phyloP scores from a whole-genome alignment of 164 flowering plant genomes.

The Vitis rupestris region DNA sequence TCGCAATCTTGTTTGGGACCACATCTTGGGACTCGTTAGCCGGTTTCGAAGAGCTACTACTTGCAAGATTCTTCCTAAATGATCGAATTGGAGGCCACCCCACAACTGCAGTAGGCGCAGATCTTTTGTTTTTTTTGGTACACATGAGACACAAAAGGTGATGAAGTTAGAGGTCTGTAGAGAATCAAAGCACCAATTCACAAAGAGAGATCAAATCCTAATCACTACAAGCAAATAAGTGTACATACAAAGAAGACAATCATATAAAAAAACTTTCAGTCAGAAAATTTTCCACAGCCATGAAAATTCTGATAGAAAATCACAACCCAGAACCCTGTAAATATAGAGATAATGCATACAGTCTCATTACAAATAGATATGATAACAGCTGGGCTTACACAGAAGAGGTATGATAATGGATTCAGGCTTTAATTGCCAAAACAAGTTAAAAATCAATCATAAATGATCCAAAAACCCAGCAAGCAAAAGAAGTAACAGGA shows the following conservation, averaged over 20 bases:
- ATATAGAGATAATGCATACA: too few species aligned
- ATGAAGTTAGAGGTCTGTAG: too few species aligned
- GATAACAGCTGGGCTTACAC: too few species aligned
- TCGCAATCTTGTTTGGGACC: slow-evolving; percentile 22
- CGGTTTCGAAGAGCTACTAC: slow-evolving; percentile 51
- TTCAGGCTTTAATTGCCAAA: too few species aligned
- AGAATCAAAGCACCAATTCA: background rate
- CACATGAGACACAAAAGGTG: too few species aligned
- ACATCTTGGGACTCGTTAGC: slow-evolving; percentile 36
- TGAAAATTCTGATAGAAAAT: background rate
- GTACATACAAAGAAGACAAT: background rate
- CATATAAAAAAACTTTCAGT: background rate
- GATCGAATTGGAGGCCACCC: slow-evolving; percentile 99
- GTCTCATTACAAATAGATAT: too few species aligned
- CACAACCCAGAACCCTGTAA: too few species aligned
- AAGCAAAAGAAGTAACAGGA: too few species aligned
- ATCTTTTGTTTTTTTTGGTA: slow-evolving; percentile 27
- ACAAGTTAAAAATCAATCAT: too few species aligned
- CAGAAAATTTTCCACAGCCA: background rate
- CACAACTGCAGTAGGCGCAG: slow-evolving; percentile 81
- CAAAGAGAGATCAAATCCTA: background rate
- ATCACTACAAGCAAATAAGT: background rate
- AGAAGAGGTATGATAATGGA: too few species aligned
- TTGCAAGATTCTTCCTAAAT: slow-evolving; percentile 80
- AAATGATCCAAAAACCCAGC: too few species aligned